These are phyloP conservation scores for Myrmaecium sp. DNA, from an alignment of 2,329 filamentous ascomycete genomes.

Conservation along the genomic window DNA sequence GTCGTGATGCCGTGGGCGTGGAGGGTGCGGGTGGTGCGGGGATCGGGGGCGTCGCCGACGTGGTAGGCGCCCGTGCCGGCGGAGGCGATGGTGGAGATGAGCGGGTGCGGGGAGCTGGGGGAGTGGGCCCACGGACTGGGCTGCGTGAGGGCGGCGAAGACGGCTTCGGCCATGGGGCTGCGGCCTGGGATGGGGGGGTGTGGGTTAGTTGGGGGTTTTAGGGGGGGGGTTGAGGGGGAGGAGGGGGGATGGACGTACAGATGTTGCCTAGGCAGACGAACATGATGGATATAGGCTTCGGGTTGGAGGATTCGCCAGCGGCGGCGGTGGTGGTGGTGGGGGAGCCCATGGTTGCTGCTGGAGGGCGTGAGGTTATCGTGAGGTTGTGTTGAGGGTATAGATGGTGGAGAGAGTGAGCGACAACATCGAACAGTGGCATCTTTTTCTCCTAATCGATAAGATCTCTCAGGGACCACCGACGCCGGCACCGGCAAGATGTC, in stretches of 20 bases:
- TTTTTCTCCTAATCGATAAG: too few species aligned
- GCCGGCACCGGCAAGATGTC: too few species aligned
- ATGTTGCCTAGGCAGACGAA: constrained; percentile 98
- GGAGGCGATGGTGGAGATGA: constrained; percentile 60
- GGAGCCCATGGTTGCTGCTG: too few species aligned
- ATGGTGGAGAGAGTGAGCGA: too few species aligned
- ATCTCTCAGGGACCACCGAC: too few species aligned
- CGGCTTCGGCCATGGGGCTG: constrained; percentile 90
- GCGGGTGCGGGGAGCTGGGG: constrained; percentile 27
- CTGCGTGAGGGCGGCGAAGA: constrained; percentile 57
- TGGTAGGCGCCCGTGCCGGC: constrained; percentile 89
- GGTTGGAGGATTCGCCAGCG: too few species aligned
- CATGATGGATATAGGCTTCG: constrained; percentile 48
- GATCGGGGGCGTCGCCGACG: constrained; percentile 56
- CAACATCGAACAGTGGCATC: too few species aligned
- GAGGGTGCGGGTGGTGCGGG: constrained; percentile 68
- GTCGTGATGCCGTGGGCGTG: constrained; percentile 54
- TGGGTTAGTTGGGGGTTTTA: constrained; percentile 1
- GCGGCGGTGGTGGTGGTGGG: too few species aligned
- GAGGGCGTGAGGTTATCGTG: too few species aligned
- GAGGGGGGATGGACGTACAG: constrained; percentile 32
- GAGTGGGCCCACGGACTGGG: too few species aligned
- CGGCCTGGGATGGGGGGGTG: constrained; percentile 27
- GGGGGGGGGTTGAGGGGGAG: constrained; percentile 16
- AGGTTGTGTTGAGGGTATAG: too few species aligned